Evolutionary conservation across 2,329 filamentous ascomycete genomes (phyloP), one percentile per base, ranked within the genome.

Genomic region (Teratosphaeria pseudoeucalypti): DNA sequence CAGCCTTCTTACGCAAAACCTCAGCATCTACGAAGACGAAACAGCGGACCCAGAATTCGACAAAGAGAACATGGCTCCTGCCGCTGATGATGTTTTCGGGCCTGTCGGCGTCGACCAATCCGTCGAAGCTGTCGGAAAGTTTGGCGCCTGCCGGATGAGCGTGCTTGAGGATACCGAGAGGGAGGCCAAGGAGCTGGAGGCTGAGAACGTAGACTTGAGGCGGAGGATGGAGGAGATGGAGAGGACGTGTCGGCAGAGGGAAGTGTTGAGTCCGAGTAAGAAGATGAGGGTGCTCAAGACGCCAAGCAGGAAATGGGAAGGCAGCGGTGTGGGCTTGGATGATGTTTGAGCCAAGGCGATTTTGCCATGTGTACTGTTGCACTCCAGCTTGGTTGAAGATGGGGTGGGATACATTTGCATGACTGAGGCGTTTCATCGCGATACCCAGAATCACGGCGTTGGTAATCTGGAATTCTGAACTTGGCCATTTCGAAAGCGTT

Each of bases 1-100:
- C 7, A 92, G 90, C 61, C 81, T 90, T 26, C 75, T 89, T 37
- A 81, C 84, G 58, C 77, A 82, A 57, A 81, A 81, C 10, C 76
- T 80, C 66, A 70, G 72, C 54, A 69, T 78, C 7, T 76, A 73
- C 57, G 78, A 78, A 61, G 76, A 79, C 60, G 72, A 73, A 34
- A 69, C 67, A 2, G 58, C 55, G 52, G 43, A 49, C 1, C 43
- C 43, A 23, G 63, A 56, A n/a, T 61, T 56, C 5, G 68, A 69
- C 27, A 65, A 68, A 55, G 69, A 68, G 63, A 66, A 67, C 27
- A 39, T 55, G 27, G 27, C 57, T 7, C 26, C 34, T 32, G 43
- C 19, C 2, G n/a, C 43, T 19, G 16, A 49, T 23, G n/a, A 49
- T 56, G 11, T 39, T 1, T 19, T 37, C n/a, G 19, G 16, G 6